Evolutionary conservation across 2,329 filamentous ascomycete species (phyloP), one percentile per base, ranked within the genome.

Genomic region (Ilyonectria robusta): DNA sequence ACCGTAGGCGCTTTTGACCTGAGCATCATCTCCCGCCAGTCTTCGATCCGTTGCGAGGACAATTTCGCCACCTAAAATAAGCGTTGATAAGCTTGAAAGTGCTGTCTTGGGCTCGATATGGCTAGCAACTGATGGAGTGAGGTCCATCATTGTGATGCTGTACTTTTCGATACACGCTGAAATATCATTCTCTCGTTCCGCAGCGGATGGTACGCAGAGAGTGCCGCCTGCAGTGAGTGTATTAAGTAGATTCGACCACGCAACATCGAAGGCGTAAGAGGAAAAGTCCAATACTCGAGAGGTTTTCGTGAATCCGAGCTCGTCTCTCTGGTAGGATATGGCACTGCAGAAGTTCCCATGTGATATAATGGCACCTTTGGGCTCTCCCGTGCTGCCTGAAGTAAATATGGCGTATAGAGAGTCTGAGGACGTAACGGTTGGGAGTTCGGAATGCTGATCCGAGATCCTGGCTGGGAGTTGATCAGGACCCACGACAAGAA

Each of bases 301-400:
- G 3, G 46, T 2, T 11, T 31, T 6, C 1, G 4, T 19, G 48
- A 70, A 61, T 44, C 62, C 65, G 13, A 54, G 31, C 0, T 13
- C 21, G 11, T 42, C 11, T 11, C 51, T 21, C 1, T 59, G 60
- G 40, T 72, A 56, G 1, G 31, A 29, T 3, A 66, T 33, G 1
- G 66, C 56, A 1, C 67, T 54, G 0, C 68, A 54, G 8, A 69
- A 40, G n/a, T 37, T 50, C 1, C 21, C 23, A 17, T 73, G 72
- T 2, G 33, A 57, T 11, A 78, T 66, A 8, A 85, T 78, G 9
- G 85, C 83, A n/a, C 86, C 86, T 74, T 89, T 89, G 0, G 87
- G 87, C 15, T 78, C 79, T 5, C 87, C 87, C 0, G 87, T 89
- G 29, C 83, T 88, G n/a, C 87, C 87, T 2, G 86, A 88, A 5